Conservation (phyloP, 1,284 basidiomycete species). For the Ustilago cynodontis region DNA sequence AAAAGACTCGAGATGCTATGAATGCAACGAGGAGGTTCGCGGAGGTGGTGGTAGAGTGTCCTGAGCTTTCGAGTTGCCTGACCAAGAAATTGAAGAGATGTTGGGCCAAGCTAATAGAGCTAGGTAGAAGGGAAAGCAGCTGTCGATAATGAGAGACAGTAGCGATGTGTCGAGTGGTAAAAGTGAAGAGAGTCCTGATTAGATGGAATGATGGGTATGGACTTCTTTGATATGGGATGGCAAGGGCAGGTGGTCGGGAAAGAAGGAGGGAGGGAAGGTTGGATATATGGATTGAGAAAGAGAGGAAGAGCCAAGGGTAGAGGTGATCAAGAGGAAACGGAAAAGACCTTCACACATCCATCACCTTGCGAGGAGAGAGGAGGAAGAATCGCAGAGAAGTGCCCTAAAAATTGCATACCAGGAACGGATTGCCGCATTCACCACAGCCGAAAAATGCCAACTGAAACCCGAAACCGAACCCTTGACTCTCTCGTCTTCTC, state of each 20-base stretch:
- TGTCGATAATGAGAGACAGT: not conserved
- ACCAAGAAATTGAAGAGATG: not conserved
- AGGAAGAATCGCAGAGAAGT: constrained; percentile 11
- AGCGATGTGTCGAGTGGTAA: not conserved
- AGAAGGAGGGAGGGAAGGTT: not conserved
- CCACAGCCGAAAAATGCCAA: constrained; percentile 1
- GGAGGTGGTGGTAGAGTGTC: not conserved
- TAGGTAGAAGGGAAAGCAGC: not conserved
- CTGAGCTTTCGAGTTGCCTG: not conserved
- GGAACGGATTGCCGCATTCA: constrained; percentile 12
- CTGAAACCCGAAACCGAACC: constrained; percentile 9
- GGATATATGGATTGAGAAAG: constrained; percentile 19
- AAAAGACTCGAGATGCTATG: not conserved
- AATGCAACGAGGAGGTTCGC: not conserved
- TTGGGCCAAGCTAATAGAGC: not conserved
- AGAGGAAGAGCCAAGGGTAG: constrained; percentile 2
- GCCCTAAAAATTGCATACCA: constrained; percentile 31
- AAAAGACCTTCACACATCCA: not conserved
- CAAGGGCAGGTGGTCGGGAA: not conserved
- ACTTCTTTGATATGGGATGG: not conserved
- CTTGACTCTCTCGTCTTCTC: not conserved
- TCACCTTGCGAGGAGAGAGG: too few species aligned
- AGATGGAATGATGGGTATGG: not conserved
- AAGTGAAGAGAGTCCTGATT: not conserved
- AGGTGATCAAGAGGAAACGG: not conserved